Conservation (phyloP, 2,329 filamentous ascomycete species). For the Xylaria sp. region DNA sequence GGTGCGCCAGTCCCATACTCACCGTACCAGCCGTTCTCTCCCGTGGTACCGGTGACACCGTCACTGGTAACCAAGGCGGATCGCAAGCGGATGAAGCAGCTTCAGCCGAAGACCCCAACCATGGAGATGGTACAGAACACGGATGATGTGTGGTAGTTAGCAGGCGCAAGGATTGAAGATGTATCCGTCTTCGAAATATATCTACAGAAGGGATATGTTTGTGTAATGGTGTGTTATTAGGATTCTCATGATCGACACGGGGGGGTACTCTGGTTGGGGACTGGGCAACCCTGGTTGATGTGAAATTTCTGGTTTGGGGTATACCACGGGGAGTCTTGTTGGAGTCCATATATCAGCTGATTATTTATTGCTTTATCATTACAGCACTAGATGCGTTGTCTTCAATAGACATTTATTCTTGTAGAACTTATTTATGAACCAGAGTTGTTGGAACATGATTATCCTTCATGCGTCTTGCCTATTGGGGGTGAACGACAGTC, state of each 20-base stretch:
- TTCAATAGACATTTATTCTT: conserved; percentile 31
- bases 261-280: conserved; percentile 16
- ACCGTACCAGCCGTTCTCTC: conserved; percentile 83
- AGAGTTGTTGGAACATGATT: background rate
- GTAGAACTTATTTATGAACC: background rate
- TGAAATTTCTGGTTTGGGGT: conserved; percentile 18
- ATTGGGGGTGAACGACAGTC: background rate
- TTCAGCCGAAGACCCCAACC: conserved; percentile 72
- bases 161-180: background rate
- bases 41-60: conserved; percentile 81
- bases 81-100: conserved; percentile 73
- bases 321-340: conserved; percentile 32
- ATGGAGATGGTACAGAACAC: conserved; percentile 69
- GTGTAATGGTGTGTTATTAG: conserved; percentile 29
- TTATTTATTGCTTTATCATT: conserved; percentile 19
- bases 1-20: conserved; percentile 75
- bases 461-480: background rate
- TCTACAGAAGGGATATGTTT: background rate
- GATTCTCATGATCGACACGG: conserved; percentile 26
- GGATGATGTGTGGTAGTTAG: conserved; percentile 70
- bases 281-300: conserved; percentile 2
- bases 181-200: background rate
- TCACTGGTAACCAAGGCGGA: conserved; percentile 77
- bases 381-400: conserved; percentile 30
- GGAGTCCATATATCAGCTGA: conserved; percentile 24